Base-by-base conservation (phyloP, 169 alveolate species). In the Plasmodium adleri region DNA sequence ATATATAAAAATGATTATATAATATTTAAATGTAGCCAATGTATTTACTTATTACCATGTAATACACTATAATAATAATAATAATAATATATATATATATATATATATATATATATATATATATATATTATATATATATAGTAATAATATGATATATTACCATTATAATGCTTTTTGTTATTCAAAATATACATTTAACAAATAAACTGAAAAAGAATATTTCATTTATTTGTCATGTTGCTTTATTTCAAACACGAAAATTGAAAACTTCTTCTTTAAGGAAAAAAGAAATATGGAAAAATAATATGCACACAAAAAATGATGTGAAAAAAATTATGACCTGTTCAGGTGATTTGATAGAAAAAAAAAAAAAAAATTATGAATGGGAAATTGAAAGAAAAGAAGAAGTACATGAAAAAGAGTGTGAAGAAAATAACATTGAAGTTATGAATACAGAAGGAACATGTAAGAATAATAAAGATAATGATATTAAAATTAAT, bases 281-380 rank as follows among this genome's bases (percentile, higher is more conserved):
- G 32, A 64, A 32, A 20, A 76, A 64, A 52, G 8, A 49, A 4
- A 32, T 32, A 32, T 32, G 45, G 8, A 39, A 49, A 28, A 43
- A 45, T 64, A 12, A n/a, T 76, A 47, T 58, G 47, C 75, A 64
- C 78, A 76, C 78, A 76, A 49, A 75, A 50, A 49, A 15, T 28
- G 72, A 54, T n/a, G 56, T 63, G 26, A 39, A 64, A 64, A 49
- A 74, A 49, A 63, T 59, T 59, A 76, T 26, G 47, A 76, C 58
- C 20, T 20, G 39, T 64, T 63, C 89, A 76, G 75, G 89, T 54
- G 68, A 76, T 76, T 76, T 76, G 8, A 13, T 28, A 28, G 89
- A 76, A 76, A 49, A 64, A 64, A 56, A 52, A 63, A 75, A 75
- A 75, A 75, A 60, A 28, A 54, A 39, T n/a, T 66, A 76, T 54